Percentiles rank a stretch among this genome's conserved stretches.
Conservation (phyloP, 106 monocot genomes). For the Allium cepa region DNA sequence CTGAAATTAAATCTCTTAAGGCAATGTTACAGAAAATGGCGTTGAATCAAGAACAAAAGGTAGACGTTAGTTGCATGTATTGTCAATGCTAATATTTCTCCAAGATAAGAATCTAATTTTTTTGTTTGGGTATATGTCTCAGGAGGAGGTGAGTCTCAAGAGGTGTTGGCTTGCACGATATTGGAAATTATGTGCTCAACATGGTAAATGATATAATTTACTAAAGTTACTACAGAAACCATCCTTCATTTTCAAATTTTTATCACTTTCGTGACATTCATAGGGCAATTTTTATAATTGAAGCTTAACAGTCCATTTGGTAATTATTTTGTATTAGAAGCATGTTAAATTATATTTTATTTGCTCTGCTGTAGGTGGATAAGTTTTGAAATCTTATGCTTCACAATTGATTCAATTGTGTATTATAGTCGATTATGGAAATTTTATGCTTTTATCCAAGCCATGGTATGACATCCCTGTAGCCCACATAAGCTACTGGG, state of each 20-base stretch:
- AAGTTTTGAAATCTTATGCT: neutral
- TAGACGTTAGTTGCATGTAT: constrained; percentile 5
- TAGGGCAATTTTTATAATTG: neutral
- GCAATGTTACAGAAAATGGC: constrained; percentile 44
- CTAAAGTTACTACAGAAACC: neutral
- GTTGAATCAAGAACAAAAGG: constrained; percentile 66
- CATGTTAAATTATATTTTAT: no score
- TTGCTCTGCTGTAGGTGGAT: neutral
- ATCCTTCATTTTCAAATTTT: neutral
- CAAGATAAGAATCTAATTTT: neutral
- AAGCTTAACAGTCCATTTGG: no score
- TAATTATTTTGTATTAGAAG: no score
- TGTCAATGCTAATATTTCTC: neutral
- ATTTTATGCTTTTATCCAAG: no score
- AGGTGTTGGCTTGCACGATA: constrained; percentile 90
- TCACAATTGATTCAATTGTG: neutral
- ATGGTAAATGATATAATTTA: constrained; percentile 33
- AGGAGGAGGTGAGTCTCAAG: constrained; percentile 86
- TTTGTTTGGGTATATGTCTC: constrained; percentile 6
- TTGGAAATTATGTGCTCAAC: constrained; percentile 65
- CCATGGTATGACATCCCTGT: no score
- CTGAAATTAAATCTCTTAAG: constrained; percentile 40
- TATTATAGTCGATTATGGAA: no score
- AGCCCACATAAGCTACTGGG: no score
- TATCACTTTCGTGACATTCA: neutral